phyloP scores from a whole-genome alignment of 2,329 filamentous ascomycete genomes.

The Claviceps sp. region DNA sequence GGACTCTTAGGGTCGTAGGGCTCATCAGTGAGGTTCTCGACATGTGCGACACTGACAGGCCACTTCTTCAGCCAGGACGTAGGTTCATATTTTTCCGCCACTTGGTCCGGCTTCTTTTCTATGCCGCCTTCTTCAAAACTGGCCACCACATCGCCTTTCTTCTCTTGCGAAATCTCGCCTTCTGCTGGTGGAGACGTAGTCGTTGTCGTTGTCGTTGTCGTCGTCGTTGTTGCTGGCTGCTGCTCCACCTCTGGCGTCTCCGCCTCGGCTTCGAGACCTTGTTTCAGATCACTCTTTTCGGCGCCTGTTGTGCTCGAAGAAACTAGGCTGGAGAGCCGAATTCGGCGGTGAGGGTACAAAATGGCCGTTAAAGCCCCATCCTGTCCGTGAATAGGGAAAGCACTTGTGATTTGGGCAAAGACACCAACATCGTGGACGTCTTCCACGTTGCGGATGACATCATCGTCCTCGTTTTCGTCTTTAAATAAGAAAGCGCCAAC shows the following conservation, averaged over 20 bases:
- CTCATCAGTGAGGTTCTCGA: constrained; percentile 83
- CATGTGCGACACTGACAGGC: constrained; percentile 85
- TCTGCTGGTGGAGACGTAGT: constrained; percentile 20
- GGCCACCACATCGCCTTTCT: constrained; percentile 87
- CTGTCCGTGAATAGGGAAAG: constrained; percentile 81
- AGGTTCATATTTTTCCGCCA: constrained; percentile 57
- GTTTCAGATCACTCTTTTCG: constrained; percentile 38
- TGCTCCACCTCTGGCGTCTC: constrained; percentile 46
- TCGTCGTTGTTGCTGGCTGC: constrained; percentile 24
- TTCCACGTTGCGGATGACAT: constrained; percentile 77
- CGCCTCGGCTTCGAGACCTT: constrained; percentile 30
- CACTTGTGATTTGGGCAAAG: constrained; percentile 94
- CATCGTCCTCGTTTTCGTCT: constrained; percentile 85
- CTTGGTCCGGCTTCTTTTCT: constrained; percentile 40
- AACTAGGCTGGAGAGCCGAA: constrained; percentile 74
- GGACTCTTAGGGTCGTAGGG: constrained; percentile 82
- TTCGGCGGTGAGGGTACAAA: constrained; percentile 87
- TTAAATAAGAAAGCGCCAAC: constrained; percentile 96
- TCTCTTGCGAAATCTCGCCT: constrained; percentile 44
- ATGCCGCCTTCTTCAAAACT: constrained; percentile 82
- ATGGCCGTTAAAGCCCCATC: constrained; percentile 81
- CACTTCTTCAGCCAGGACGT: constrained; percentile 86
- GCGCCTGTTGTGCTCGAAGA: constrained; percentile 45
- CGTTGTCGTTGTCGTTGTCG: not conserved
- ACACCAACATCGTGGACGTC: constrained; percentile 95